A percentile compares a stretch with the other conserved stretches of the same genome.
phyloP scores from a whole-genome alignment of 116 monocot genomes.

The Zostera marina region DNA sequence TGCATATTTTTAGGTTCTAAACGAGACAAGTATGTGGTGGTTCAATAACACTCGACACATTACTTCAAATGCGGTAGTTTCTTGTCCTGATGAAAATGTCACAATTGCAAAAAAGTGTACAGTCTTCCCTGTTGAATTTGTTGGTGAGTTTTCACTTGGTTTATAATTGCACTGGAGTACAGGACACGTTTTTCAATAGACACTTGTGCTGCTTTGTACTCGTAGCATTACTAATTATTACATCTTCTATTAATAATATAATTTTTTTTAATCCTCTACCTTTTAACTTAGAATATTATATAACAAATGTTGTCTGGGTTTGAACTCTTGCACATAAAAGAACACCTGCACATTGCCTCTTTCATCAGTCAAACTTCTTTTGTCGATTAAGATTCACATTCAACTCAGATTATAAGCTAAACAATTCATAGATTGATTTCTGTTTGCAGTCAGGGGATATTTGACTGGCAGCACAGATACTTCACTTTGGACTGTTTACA shows the following conservation, averaged over 20 bases:
- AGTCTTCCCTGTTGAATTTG: constrained; percentile 97
- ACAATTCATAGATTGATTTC: background rate
- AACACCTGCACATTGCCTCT: too few species aligned
- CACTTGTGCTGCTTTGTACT: too few species aligned
- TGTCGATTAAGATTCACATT: too few species aligned
- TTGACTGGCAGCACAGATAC: constrained; percentile 96
- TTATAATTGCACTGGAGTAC: background rate
- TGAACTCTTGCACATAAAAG: too few species aligned
- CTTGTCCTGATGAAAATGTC: constrained; percentile 76
- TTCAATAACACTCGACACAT: constrained; percentile 67
- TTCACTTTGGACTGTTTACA: constrained; percentile 94
- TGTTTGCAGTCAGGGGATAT: constrained; percentile 68
- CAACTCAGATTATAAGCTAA: background rate
- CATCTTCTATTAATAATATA: too few species aligned
- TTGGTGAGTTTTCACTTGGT: constrained; percentile 41
- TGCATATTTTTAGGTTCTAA: constrained; percentile 42
- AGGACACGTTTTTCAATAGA: too few species aligned
- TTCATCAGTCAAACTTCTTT: too few species aligned
- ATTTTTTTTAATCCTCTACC: too few species aligned
- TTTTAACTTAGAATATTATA: too few species aligned
- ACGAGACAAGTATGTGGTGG: constrained; percentile 95
- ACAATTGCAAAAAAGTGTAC: constrained; percentile 93
- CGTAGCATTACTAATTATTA: too few species aligned
- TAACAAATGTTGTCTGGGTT: too few species aligned
- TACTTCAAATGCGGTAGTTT: constrained; percentile 83